Percentiles rank a stretch among this genome's conserved stretches.
phyloP scores from a whole-genome alignment of 768 basidiomycete genomes.

The Pholiota microspora region DNA sequence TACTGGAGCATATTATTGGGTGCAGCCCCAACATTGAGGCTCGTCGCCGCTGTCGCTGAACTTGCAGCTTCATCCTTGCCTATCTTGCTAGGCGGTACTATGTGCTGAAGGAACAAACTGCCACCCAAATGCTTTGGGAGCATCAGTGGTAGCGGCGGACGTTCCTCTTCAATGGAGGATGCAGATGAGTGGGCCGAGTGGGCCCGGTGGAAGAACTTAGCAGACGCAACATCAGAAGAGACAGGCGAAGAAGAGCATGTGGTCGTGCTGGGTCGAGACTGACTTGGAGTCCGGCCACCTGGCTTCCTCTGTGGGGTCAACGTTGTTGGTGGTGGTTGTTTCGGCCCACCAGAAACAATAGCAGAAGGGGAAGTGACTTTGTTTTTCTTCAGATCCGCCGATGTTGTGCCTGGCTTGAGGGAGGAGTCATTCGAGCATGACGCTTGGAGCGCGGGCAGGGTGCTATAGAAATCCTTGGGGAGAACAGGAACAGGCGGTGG shows the following conservation, averaged over 20 bases:
- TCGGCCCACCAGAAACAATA: background rate
- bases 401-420: background rate
- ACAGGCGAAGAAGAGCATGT: conserved; percentile 63
- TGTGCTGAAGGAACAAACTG: conserved; percentile 37
- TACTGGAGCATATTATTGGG: too few species aligned
- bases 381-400: background rate
- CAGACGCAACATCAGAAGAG: conserved; percentile 52
- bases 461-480: conserved; percentile 37
- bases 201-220: conserved; percentile 46
- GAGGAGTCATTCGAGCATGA: conserved; percentile 1
- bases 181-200: conserved; percentile 50
- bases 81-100: conserved; percentile 58
- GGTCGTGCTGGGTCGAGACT: conserved; percentile 41
- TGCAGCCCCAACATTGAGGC: too few species aligned
- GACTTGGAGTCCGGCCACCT: background rate
- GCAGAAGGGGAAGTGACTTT: background rate
- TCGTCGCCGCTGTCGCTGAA: background rate
- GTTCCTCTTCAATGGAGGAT: conserved; percentile 50
- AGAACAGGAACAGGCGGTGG: conserved; percentile 63
- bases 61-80: conserved; percentile 22
- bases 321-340: background rate
- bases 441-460: background rate
- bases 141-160: conserved; percentile 35
- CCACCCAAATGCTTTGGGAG: conserved; percentile 26
- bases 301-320: background rate